phyloP scores from a whole-genome alignment of 1,139 yeast genomes.

The Wickerhamomyces sp. region DNA sequence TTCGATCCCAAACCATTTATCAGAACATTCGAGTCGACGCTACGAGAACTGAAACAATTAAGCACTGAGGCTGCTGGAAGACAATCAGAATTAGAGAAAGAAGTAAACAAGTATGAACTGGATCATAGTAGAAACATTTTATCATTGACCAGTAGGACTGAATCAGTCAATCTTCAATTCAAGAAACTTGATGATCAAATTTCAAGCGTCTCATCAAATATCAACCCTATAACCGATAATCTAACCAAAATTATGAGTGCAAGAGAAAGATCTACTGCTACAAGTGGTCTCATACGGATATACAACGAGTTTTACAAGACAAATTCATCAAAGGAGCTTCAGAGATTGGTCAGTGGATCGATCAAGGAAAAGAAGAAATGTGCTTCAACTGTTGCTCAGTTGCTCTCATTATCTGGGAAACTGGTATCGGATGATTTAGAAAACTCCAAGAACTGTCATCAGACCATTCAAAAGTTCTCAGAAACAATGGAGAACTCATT shows the following conservation, averaged over 20 bases:
- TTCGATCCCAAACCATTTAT: slow-evolving; percentile 93
- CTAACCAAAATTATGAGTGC: slow-evolving; percentile 72
- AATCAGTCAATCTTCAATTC: slow-evolving; percentile 37
- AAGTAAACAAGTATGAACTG: slow-evolving; percentile 59
- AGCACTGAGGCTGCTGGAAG: slow-evolving; percentile 47
- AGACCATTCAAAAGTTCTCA: slow-evolving; percentile 63
- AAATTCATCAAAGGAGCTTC: slow-evolving; percentile 60
- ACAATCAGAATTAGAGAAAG: slow-evolving; percentile 45
- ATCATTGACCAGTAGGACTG: slow-evolving; percentile 46
- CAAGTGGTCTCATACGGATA: slow-evolving; percentile 70
- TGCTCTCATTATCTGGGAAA: slow-evolving; percentile 60
- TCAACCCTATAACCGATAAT: slow-evolving; percentile 71
- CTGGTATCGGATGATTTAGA: slow-evolving; percentile 48
- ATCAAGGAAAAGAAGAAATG: slow-evolving; percentile 56
- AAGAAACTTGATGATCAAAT: slow-evolving; percentile 56
- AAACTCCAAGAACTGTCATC: slow-evolving; percentile 46
- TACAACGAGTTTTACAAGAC: slow-evolving; percentile 69
- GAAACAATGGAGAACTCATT: slow-evolving; percentile 69
- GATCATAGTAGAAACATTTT: slow-evolving; percentile 66
- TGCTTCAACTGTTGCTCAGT: slow-evolving; percentile 63
- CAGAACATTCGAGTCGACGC: slow-evolving; percentile 84
- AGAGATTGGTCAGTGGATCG: slow-evolving; percentile 38
- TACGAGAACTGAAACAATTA: slow-evolving; percentile 62
- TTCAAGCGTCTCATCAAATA: slow-evolving; percentile 52
- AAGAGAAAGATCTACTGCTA: slow-evolving; percentile 68